Base-by-base conservation (phyloP, 257 asterid species). In the Anisodus tanguticus region DNA sequence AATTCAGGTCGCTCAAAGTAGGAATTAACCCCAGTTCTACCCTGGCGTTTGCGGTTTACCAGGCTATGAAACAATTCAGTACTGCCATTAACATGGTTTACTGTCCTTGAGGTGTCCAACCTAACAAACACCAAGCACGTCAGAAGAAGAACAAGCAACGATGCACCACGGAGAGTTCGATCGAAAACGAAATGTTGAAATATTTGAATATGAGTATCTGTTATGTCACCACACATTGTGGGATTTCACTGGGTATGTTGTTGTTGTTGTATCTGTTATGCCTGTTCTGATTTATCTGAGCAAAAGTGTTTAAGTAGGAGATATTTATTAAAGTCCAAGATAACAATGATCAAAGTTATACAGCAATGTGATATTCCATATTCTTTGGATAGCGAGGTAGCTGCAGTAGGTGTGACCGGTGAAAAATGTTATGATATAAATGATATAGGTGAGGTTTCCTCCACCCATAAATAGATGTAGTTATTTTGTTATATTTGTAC, bases 1-100 rank as follows among this genome's bases (percentile, higher is more conserved):
- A 92, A 84, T 86, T 93, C 98, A 8, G 92, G 95, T 91, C 92
- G 92, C 89, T 92, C 93, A 86, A 93, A 96, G 89, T 90, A 96
- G 70, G 98, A 91, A 90, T 84, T 91, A 79, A 95, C 97, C 82
- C 95, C 93, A 86, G 80, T 91, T 87, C 86, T 85, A 16, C 95
- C 94, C 84, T 69, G 89, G 81, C 84, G 90, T 87, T 90, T 89
- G 86, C 77, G 84, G 64, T 88, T 92, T 83, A 63, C 87, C 86
- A 85, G 82, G 84, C 85, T 66, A 84, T 88, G 83, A 55, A 87
- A 85, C 53, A 80, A 55, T 83, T 88, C 94, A 41, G 86, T 82
- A 84, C 82, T 74, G 86, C 88, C 92, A 83, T 88, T 88, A 45
- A 69, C 67, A 81, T 51, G 85, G 87, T 89, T 91, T 83, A 51